Evolutionary conservation across 176 grass and related monocot species (phyloP).

Genomic region (Paspalum notatum): DNA sequence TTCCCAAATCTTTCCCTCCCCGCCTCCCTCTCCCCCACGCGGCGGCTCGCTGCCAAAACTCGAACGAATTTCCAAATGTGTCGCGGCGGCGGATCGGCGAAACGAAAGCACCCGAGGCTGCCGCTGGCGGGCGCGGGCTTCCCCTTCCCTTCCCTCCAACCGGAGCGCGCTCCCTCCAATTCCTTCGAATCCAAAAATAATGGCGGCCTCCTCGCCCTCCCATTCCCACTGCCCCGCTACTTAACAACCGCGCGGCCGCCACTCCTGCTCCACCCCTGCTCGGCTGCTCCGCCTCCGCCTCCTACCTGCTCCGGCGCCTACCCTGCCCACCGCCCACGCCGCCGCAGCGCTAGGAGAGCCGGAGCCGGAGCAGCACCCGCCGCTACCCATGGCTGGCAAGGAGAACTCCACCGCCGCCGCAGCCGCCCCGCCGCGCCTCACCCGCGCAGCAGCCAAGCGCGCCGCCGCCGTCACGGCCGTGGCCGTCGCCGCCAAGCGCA

Average conservation of each 20-base stretch:
- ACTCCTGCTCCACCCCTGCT: background rate
- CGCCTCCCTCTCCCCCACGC: background rate
- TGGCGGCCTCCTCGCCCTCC: slow-evolving; percentile 47
- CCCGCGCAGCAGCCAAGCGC: slow-evolving; percentile 54
- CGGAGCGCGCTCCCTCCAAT: slow-evolving; percentile 16
- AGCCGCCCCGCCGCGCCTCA: slow-evolving; percentile 34
- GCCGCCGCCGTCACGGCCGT: slow-evolving; percentile 20
- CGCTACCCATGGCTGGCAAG: slow-evolving; percentile 43
- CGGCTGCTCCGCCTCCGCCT: background rate
- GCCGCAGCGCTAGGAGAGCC: background rate
- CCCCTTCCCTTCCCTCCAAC: slow-evolving; percentile 25
- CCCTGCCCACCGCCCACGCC: background rate
- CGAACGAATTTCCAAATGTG: slow-evolving; percentile 22
- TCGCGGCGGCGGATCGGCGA: no score
- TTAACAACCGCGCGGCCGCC: slow-evolving; percentile 5
- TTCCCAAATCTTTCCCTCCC: slow-evolving; percentile 11
- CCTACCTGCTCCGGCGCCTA: background rate
- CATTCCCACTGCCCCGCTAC: slow-evolving; percentile 29
- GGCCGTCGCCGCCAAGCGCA: slow-evolving; percentile 54
- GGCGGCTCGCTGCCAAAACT: background rate
- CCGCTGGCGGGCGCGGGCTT: no score
- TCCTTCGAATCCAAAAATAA: slow-evolving; percentile 51
- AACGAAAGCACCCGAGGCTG: background rate
- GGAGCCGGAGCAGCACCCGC: slow-evolving; percentile 43
- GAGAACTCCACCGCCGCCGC: slow-evolving; percentile 42